Evolutionary conservation across 2,329 filamentous ascomycete genomes (phyloP).

Genomic region (Monosporascus cannonballus): DNA sequence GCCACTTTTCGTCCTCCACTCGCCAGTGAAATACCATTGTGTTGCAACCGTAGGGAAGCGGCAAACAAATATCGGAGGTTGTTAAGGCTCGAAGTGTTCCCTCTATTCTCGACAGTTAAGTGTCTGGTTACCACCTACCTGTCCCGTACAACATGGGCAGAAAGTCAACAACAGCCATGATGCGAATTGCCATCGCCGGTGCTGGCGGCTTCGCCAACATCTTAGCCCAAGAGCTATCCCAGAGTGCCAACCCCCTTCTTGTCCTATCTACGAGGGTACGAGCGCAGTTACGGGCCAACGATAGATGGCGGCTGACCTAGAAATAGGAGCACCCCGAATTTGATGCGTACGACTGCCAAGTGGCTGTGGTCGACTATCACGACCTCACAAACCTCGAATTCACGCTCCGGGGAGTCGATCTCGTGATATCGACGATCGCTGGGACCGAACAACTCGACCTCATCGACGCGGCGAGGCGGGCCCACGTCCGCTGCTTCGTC

Average conservation of each 20-base stretch:
- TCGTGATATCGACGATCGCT: conserved; percentile 69
- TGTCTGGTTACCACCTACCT: neutral
- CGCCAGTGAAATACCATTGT: conserved; percentile 14
- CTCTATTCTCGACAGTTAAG: neutral
- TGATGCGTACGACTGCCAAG: conserved; percentile 53
- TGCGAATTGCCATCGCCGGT: conserved; percentile 58
- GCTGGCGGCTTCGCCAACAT: conserved; percentile 53
- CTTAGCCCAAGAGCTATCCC: conserved; percentile 53
- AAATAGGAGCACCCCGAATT: conserved; percentile 48
- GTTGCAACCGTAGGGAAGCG: conserved; percentile 4
- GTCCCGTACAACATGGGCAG: conserved; percentile 15
- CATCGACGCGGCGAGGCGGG: conserved; percentile 63
- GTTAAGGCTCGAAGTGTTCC: neutral
- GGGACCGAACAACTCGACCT: conserved; percentile 62
- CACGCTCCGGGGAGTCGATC: conserved; percentile 64
- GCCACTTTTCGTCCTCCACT: conserved; percentile 14
- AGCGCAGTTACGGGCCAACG: neutral
- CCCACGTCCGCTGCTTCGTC: conserved; percentile 62
- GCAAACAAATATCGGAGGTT: neutral
- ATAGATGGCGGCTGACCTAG: conserved; percentile 5
- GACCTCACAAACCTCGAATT: conserved; percentile 53
- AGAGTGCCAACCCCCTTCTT: conserved; percentile 61
- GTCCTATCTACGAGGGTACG: conserved; percentile 60
- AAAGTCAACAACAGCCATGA: conserved; percentile 33
- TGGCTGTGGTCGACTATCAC: conserved; percentile 63